Base-by-base conservation (phyloP, 352 stramenopile species). In the Blastocystis sp. region DNA sequence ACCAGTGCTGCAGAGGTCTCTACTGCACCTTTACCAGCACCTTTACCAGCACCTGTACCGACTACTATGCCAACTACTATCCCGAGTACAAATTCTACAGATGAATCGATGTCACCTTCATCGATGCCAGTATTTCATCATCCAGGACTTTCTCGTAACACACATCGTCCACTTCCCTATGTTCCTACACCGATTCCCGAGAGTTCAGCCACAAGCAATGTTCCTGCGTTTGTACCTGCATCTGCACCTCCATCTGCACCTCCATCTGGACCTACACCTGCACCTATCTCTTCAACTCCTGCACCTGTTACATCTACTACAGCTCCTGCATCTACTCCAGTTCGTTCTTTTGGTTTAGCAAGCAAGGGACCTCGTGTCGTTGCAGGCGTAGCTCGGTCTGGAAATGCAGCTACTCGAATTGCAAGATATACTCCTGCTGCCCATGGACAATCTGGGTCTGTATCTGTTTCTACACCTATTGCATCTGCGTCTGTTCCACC, bases 281-380 rank as follows among this genome's bases (percentile, higher is more conserved):
- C 39, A 30, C 18, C 37, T 37, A 26, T 78, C 24, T 20, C 66
- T 78, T 6, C 66, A 18, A 0, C 50, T 59, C 66, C 66, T 50
- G 37, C 66, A 20, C 24, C 64, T 75, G 20, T 20, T 76, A 2
- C 65, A 54, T 26, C 41, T 55, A 45, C 65, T 11, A 3, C 68
- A 63, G 5, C 5, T 6, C 70, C 43, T 16, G 50, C 70, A 11
- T 0, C 70, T 26, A 37, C 16, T 81, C 59, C 20, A 9, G 11
- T 7, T 24, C 70, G 70, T 24, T 81, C 70, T n/a, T 81, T 81
- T 41, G 70, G 70, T 24, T 53, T 81, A 20, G 70, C 70, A 6
- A 54, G 45, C 20, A 81, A 81, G 18, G 70, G 70, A 30, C 70
- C 70, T 63, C 70, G 70, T 41, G 70, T 81, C 20, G 70, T 81